Conservation (phyloP, 495 filamentous ascomycete species). For the Eremomyces bilateralis region DNA sequence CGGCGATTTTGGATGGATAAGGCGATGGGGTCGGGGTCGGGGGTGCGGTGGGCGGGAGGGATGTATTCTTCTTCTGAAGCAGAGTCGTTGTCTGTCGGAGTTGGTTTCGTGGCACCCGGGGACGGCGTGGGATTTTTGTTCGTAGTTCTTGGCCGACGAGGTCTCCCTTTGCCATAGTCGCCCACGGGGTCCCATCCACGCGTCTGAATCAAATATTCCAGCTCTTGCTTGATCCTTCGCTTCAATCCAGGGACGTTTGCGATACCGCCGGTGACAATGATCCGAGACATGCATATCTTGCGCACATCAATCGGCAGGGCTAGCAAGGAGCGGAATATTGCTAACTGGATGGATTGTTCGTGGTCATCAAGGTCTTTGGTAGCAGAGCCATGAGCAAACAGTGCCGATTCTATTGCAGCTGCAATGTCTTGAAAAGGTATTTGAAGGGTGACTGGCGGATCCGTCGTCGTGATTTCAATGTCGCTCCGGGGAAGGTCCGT, state of each 20-base stretch:
- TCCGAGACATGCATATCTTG: constrained; percentile 68
- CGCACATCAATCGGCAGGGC: constrained; percentile 61
- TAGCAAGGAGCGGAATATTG: constrained; percentile 59
- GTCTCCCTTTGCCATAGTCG: constrained; percentile 11
- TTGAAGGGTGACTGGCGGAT: constrained; percentile 29
- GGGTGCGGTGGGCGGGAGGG: not conserved
- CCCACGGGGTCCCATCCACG: constrained; percentile 58
- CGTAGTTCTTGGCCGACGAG: too few relatives aligned
- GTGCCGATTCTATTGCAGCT: constrained; percentile 49
- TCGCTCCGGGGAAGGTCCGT: not conserved
- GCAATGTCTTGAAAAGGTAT: constrained; percentile 47
- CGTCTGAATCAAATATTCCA: constrained; percentile 35
- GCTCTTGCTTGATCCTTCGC: constrained; percentile 53
- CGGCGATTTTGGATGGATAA: constrained; percentile 5
- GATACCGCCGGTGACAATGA: constrained; percentile 69
- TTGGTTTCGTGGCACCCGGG: too few relatives aligned
- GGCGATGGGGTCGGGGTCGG: constrained; percentile 9
- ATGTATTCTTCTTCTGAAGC: not conserved
- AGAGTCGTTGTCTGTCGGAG: not conserved
- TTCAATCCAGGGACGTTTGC: constrained; percentile 65
- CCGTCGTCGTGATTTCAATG: constrained; percentile 1
- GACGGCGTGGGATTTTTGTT: not conserved
- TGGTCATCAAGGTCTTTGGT: constrained; percentile 56
- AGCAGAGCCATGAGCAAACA: constrained; percentile 37
- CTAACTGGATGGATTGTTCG: constrained; percentile 47